These are phyloP conservation scores for Arachnopeziza araneosa DNA, from an alignment of 2,329 filamentous ascomycete species.

Conservation along the genomic window DNA sequence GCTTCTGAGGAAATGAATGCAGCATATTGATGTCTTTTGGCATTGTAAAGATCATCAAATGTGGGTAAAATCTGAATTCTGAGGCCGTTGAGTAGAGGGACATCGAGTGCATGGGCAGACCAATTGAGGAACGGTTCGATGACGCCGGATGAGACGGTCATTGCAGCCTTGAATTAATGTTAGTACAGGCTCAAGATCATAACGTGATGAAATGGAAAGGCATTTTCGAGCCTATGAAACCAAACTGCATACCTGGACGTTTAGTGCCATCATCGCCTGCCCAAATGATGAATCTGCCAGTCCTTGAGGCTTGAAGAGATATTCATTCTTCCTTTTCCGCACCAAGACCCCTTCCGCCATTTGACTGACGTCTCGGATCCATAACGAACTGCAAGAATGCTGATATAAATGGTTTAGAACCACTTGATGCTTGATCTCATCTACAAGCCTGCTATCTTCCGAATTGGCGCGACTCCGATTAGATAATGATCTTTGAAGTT, in stretches of 20 bases:
- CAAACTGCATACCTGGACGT: slow-evolving; percentile 9
- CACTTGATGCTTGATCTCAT: slow-evolving; percentile 13
- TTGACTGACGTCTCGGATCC: slow-evolving; percentile 7
- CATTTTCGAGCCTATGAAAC: not conserved
- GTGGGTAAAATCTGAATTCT: slow-evolving; percentile 8
- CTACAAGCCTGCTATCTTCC: slow-evolving; percentile 7
- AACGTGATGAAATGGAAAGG: not conserved
- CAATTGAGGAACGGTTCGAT: slow-evolving; percentile 6
- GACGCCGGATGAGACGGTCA: slow-evolving; percentile 7
- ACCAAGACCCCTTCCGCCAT: slow-evolving; percentile 5
- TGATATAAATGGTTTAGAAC: slow-evolving; percentile 11
- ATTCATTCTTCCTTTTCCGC: slow-evolving; percentile 6
- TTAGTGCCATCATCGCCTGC: slow-evolving; percentile 8
- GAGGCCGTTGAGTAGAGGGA: slow-evolving; percentile 8
- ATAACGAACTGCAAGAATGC: slow-evolving; percentile 10
- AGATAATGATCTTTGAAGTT: not conserved
- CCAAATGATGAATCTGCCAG: slow-evolving; percentile 4
- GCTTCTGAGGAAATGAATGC: slow-evolving; percentile 5
- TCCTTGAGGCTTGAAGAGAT: slow-evolving; percentile 7
- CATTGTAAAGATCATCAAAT: slow-evolving; percentile 5
- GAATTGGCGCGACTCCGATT: not conserved
- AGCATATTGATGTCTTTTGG: slow-evolving; percentile 8
- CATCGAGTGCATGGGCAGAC: slow-evolving; percentile 5
- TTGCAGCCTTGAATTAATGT: not conserved
- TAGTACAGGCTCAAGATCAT: not conserved